Base-by-base conservation (phyloP, 176 grass and related monocot genomes). In the Themeda triandra region DNA sequence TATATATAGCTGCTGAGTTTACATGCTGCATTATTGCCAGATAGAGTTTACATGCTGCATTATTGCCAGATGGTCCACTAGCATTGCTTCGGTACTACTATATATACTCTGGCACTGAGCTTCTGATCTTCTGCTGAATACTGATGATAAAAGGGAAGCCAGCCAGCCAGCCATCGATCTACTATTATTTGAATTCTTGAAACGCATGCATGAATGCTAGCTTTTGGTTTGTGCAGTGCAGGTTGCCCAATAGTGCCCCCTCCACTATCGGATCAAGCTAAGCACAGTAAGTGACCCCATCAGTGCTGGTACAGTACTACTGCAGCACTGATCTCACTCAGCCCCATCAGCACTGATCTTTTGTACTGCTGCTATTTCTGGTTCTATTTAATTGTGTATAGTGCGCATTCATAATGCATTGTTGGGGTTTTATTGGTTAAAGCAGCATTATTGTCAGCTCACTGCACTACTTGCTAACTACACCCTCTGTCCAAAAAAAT, bases 201-300 rank as follows among this genome's bases (percentile, higher is more conserved):
- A 73, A 73, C 19, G 70, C 32, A 60, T 27, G 53, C 5, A n/a
- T 17, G 11, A 21, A 60, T 60, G 56, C 56, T 4, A 11, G 0
- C 56, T 60, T 60, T 60, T 42, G 74, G 27, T 78, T 59, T 42
- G 49, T 42, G 73, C 64, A 30, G 69, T 40, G 10, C 69, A 33
- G 78, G 74, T 78, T 72, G 69, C 69, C 37, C 64, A 85, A 77
- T 12, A 69, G 46, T 68, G 83, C 73, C 17, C 21, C 15, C 46
- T 58, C 46, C 63, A 78, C 35, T 85, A 62, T 60, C 74, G 42
- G 62, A 51, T 73, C 5, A 66, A 40, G 36, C 58, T 30, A n/a
- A 17, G 54, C 9, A 10, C 21, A 33, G 41, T 44, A 19, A 66
- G 69, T 54, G 79, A n/a, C n/a, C n/a, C 44, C 2, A 80, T 63